phyloP scores from a whole-genome alignment of 768 basidiomycete genomes.

The Pisolithus marmoratus region DNA sequence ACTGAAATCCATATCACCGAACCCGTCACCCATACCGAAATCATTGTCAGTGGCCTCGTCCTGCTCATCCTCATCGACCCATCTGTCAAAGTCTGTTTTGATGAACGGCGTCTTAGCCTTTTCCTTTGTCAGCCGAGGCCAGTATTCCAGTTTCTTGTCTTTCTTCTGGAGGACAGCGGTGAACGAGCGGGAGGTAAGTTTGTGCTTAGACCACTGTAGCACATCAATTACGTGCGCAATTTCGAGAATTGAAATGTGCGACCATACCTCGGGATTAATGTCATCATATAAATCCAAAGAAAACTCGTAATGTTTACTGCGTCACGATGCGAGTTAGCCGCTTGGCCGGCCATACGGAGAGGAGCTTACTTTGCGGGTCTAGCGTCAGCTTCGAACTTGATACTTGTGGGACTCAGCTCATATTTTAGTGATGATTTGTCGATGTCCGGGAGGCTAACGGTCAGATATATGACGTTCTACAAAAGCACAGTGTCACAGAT shows the following conservation, averaged over 20 bases:
- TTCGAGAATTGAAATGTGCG: background rate
- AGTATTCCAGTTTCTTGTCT: conserved; percentile 68
- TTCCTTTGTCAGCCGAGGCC: conserved; percentile 90
- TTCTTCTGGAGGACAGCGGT: conserved; percentile 76
- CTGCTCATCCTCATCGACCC: conserved; percentile 98
- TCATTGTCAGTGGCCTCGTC: conserved; percentile 49
- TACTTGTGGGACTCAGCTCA: conserved; percentile 46
- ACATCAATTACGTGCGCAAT: conserved; percentile 4
- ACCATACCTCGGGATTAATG: conserved; percentile 64
- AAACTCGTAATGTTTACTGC: conserved; percentile 65
- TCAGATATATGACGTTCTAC: conserved; percentile 86
- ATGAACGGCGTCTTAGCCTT: conserved; percentile 75
- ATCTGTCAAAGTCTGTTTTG: conserved; percentile 94
- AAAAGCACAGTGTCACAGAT: background rate
- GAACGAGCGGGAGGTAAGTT: conserved; percentile 64
- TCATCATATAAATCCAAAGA: conserved; percentile 70
- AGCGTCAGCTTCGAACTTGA: conserved; percentile 63
- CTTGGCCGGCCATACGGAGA: background rate
- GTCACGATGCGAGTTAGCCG: conserved; percentile 11
- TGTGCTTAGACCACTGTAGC: conserved; percentile 33
- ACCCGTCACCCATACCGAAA: conserved; percentile 41
- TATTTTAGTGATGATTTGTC: conserved; percentile 51
- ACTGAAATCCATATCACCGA: conserved; percentile 55
- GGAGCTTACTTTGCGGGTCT: conserved; percentile 45
- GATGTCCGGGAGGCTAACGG: conserved; percentile 79